These are phyloP conservation scores for Mycena vitilis DNA, from an alignment of 768 basidiomycete species.

Conservation along the genomic window DNA sequence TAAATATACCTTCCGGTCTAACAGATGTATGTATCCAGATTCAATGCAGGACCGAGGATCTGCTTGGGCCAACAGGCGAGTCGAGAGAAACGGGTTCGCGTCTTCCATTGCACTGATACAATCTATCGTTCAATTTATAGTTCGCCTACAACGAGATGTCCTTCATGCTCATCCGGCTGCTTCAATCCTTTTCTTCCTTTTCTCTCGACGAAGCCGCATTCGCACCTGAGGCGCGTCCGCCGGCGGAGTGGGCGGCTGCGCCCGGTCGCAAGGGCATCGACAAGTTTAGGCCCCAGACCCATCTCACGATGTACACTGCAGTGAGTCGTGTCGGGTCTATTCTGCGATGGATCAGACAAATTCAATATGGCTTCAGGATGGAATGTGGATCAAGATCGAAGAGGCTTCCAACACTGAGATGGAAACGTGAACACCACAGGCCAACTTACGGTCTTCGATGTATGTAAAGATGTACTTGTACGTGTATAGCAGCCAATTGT, in stretches of 20 bases:
- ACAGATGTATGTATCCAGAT: constrained; percentile 26
- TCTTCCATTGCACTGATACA: too few relatives aligned
- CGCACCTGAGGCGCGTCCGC: constrained; percentile 45
- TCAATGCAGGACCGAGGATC: constrained; percentile 54
- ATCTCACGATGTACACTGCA: constrained; percentile 51
- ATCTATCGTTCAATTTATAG: neutral
- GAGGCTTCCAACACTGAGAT: constrained; percentile 8
- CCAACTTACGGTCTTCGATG: too few relatives aligned
- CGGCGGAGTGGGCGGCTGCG: constrained; percentile 48
- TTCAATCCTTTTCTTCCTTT: constrained; percentile 53
- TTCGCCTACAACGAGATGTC: constrained; percentile 38
- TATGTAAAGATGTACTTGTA: neutral
- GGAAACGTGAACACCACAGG: neutral
- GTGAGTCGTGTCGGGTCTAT: neutral
- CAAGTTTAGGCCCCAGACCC: constrained; percentile 44
- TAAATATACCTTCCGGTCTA: too few relatives aligned
- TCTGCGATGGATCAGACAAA: neutral
- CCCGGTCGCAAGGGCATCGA: constrained; percentile 49
- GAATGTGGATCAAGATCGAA: constrained; percentile 28
- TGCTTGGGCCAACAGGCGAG: constrained; percentile 58
- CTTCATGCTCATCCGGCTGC: constrained; percentile 47
- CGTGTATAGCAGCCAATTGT: constrained; percentile 9
- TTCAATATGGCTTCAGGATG: constrained; percentile 18
- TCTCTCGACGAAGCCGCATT: constrained; percentile 49
- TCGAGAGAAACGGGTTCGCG: neutral